Evolutionary conservation across 2,329 filamentous ascomycete genomes (phyloP).

Genomic region (Colletotrichum tanaceti): DNA sequence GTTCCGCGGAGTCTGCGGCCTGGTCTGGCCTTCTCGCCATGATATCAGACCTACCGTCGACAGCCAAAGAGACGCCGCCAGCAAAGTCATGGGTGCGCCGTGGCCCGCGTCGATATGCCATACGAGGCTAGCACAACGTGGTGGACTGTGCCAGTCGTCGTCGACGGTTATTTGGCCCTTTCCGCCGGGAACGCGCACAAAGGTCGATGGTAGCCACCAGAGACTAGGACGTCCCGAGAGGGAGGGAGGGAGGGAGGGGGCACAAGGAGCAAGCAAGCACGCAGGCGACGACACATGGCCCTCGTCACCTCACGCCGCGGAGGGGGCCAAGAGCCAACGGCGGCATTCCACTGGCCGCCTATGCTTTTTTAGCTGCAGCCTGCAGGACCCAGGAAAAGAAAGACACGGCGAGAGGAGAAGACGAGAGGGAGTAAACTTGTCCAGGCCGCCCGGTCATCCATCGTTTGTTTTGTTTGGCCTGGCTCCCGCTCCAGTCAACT

Average conservation of each 20-base stretch:
- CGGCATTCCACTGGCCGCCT: conserved; percentile 17
- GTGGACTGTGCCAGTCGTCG: conserved; percentile 7
- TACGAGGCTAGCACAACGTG: conserved; percentile 33
- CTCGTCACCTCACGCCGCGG: conserved; percentile 17
- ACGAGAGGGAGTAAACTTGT: conserved; percentile 10
- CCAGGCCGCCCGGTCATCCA: not conserved
- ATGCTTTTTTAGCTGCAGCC: conserved; percentile 30
- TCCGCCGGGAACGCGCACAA: conserved; percentile 35
- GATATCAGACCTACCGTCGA: conserved; percentile 28
- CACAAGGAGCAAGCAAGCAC: not conserved
- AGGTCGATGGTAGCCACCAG: not conserved
- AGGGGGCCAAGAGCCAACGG: conserved; percentile 12
- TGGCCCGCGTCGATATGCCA: conserved; percentile 35
- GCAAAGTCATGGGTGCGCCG: conserved; percentile 38
- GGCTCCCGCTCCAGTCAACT: conserved; percentile 6
- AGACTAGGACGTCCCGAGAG: not conserved
- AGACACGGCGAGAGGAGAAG: conserved; percentile 1
- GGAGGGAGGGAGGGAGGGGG: too few relatives aligned
- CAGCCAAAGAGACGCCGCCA: conserved; percentile 39
- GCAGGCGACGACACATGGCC: conserved; percentile 30
- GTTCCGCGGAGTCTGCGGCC: conserved; percentile 27
- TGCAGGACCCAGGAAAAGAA: conserved; percentile 30
- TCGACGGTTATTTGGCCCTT: conserved; percentile 26
- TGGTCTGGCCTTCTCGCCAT: conserved; percentile 18
- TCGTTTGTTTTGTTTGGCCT: conserved; percentile 1